Base-by-base conservation (phyloP, 345 rosid species). In the Boechera stricta region DNA sequence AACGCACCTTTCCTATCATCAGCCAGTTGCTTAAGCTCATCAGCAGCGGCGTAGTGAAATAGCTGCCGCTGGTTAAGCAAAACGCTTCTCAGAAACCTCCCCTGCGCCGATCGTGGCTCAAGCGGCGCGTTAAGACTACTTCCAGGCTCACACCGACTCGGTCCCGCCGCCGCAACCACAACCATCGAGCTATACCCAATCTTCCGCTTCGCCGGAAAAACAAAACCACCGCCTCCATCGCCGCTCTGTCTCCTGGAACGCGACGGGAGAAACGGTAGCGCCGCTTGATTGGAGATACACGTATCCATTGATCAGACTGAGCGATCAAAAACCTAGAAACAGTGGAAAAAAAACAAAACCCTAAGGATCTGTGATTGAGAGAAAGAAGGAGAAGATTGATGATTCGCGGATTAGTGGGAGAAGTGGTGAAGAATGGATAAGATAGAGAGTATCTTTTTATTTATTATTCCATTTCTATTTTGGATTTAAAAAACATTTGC, bases 51-150 rank as follows among this genome's bases (percentile, higher is more conserved):
- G 29, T 76, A 83, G 65, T 85, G 90, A 83, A 95, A 95, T 2
- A 88, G 65, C 78, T 84, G 91, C 33, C 87, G 88, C 79, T 91
- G 96, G 76, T 92, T 88, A 61, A 82, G 89, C 69, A 95, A 75
- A 41, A 95, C 98, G n/a, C 89, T 77, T 60, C 87, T 84, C 64
- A 92, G 59, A 63, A 84, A 85, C 87, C 74, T 88, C n/a, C 97
- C 99, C 24, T 87, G 82, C 13, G 87, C 65, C 1, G 99, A 88
- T 60, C 82, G 79, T 18, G 85, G 92, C 79, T 88, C 94, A 36
- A 90, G 85, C 72, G 99, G 98, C 24, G 94, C 84, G 86, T 95
- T 92, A 45, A 95, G 85, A 65, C 91, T 81, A 31, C 97, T 86
- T 60, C 92, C 87, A 64, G 91, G 84, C 80, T 92, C 97, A 59